These are phyloP conservation scores for Hymenoscyphus linearis DNA, from an alignment of 2,329 filamentous ascomycete genomes.

Conservation along the genomic window DNA sequence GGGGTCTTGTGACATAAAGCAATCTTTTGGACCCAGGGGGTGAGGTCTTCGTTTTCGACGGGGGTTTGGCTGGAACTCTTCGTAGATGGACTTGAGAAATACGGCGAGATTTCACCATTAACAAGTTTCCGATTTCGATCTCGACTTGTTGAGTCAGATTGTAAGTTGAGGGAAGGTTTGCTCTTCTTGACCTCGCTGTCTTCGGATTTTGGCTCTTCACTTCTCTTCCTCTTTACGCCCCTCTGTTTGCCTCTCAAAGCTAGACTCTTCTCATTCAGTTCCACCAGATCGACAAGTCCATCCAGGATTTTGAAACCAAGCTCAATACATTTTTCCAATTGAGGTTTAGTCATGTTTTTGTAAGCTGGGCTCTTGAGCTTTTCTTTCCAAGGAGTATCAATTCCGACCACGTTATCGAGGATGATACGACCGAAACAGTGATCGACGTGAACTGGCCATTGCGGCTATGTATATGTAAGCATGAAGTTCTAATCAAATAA, in stretches of 20 bases:
- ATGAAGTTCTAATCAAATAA: constrained; percentile 1
- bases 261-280: constrained; percentile 38
- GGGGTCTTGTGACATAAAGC: constrained; percentile 34
- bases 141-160: background rate
- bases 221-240: constrained; percentile 4
- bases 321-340: constrained; percentile 35
- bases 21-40: constrained; percentile 23
- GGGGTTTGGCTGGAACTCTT: background rate
- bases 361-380: constrained; percentile 38
- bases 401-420: constrained; percentile 37
- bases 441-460: constrained; percentile 40
- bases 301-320: constrained; percentile 35
- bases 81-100: background rate
- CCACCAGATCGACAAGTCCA: constrained; percentile 35
- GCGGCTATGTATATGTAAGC: constrained; percentile 23
- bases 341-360: constrained; percentile 37
- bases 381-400: constrained; percentile 37
- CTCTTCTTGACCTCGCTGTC: background rate
- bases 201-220: background rate
- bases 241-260: constrained; percentile 29
- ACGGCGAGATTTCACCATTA: background rate
- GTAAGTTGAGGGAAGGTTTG: background rate
- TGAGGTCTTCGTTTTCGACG: constrained; percentile 12
- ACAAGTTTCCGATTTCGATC: background rate
- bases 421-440: constrained; percentile 43